phyloP scores from a whole-genome alignment of 352 stramenopile species.

The Aphanomyces cochlioides region DNA sequence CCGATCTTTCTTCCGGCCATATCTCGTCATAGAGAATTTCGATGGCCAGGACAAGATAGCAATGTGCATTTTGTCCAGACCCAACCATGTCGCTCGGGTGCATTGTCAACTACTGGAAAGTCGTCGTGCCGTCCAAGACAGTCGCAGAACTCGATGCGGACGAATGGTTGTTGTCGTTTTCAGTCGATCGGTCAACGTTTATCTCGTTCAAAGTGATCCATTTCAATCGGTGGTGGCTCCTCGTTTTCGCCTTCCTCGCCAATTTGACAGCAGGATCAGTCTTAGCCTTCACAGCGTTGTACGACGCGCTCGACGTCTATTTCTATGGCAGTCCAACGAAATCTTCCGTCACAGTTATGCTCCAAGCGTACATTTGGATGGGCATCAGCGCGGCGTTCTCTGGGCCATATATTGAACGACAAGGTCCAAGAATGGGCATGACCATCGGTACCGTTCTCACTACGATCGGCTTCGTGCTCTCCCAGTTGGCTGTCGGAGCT shows the following conservation, averaged over 20 bases:
- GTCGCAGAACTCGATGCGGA: slow-evolving; percentile 14
- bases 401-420: slow-evolving; percentile 11
- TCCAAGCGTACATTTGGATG: slow-evolving; percentile 18
- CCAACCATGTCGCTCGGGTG: too few species aligned
- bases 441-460: neutral
- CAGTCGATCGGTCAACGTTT: neutral
- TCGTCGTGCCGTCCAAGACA: slow-evolving; percentile 10
- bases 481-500: slow-evolving; percentile 12
- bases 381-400: slow-evolving; percentile 1
- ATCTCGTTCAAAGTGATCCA: neutral
- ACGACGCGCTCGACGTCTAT: slow-evolving; percentile 9
- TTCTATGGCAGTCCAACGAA: neutral
- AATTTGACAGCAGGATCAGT: neutral
- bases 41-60: too few species aligned
- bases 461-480: neutral
- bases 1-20: too few species aligned
- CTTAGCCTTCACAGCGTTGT: neutral
- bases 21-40: too few species aligned
- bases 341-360: neutral
- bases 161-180: slow-evolving; percentile 5
- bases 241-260: neutral
- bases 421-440: slow-evolving; percentile 20
- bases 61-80: too few species aligned
- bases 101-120: slow-evolving; percentile 10
- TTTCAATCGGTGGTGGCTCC: slow-evolving; percentile 9